Conservation (phyloP, 495 filamentous ascomycete genomes). For the Aspergillus panamensis region DNA sequence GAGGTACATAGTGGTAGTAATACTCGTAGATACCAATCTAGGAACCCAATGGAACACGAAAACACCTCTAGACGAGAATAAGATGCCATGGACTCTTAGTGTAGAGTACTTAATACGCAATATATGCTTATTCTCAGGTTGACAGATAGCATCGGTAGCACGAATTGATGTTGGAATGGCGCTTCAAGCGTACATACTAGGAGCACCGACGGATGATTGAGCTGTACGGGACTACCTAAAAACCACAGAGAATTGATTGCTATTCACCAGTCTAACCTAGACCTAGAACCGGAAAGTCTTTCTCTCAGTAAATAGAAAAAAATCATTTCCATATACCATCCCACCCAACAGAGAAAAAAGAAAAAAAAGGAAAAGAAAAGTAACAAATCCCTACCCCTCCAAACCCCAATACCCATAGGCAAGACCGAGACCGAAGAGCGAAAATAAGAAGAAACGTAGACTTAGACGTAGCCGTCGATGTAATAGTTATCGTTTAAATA, state of each 20-base stretch:
- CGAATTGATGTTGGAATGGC: neutral
- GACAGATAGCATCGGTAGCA: no score
- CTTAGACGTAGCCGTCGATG: neutral
- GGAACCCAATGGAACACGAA: no score
- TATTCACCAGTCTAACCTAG: slow-evolving; percentile 1
- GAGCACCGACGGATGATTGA: no score
- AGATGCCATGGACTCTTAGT: no score
- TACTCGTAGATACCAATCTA: no score
- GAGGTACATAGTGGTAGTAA: no score
- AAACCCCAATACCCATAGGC: slow-evolving; percentile 25
- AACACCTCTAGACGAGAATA: no score
- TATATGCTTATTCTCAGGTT: no score
- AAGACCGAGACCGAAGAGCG: slow-evolving; percentile 13
- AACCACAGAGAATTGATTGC: slow-evolving; percentile 4
- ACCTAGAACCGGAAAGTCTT: neutral
- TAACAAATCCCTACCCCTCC: slow-evolving; percentile 25
- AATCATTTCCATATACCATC: no score
- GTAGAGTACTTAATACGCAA: no score
- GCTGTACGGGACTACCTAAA: neutral
- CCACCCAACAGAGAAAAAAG: no score
- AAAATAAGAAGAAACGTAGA: slow-evolving; percentile 6
- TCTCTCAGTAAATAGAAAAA: neutral
- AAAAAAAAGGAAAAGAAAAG: slow-evolving; percentile 11
- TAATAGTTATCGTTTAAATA: neutral
- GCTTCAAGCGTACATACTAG: neutral